These are phyloP conservation scores for Phaeosphaeria sp. DNA, from an alignment of 2,329 filamentous ascomycete species.

Conservation along the genomic window DNA sequence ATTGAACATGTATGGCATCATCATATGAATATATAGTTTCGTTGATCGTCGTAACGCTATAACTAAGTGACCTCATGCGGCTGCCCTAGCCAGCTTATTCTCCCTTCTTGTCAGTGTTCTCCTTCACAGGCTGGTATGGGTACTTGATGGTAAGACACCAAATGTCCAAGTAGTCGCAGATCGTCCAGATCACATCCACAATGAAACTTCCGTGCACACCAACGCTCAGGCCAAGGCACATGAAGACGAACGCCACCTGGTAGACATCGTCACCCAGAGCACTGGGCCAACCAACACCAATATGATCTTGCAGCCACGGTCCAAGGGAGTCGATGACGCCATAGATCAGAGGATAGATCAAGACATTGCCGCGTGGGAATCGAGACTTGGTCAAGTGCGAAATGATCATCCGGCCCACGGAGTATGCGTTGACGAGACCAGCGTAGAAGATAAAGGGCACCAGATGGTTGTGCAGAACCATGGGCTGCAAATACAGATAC, in stretches of 20 bases:
- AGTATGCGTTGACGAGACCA: slow-evolving; percentile 91
- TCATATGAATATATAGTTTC: too few species aligned
- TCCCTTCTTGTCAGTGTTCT: slow-evolving; percentile 37
- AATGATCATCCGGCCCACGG: slow-evolving; percentile 93
- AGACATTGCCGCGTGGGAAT: slow-evolving; percentile 90
- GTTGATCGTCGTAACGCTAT: too few species aligned
- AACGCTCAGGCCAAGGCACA: slow-evolving; percentile 80
- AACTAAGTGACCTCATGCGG: too few species aligned
- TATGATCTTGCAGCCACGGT: slow-evolving; percentile 62
- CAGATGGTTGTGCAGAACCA: slow-evolving; percentile 81
- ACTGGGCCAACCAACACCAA: slow-evolving; percentile 55
- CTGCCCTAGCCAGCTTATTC: slow-evolving; percentile 12
- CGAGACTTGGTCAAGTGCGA: slow-evolving; percentile 86
- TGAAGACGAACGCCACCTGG: slow-evolving; percentile 89
- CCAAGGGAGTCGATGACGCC: slow-evolving; percentile 83
- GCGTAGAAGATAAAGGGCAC: slow-evolving; percentile 90
- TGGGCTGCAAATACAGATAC: slow-evolving; percentile 85
- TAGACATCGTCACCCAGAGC: slow-evolving; percentile 69
- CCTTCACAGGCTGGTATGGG: slow-evolving; percentile 57
- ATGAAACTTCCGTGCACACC: slow-evolving; percentile 98
- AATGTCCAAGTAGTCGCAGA: slow-evolving; percentile 97
- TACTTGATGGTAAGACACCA: slow-evolving; percentile 99
- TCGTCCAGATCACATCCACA: slow-evolving; percentile 94
- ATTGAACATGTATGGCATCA: background rate
- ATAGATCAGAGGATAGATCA: slow-evolving; percentile 77